Evolutionary conservation across 2,329 filamentous ascomycete species (phyloP).

Genomic region (Bretziella fagacearum): DNA sequence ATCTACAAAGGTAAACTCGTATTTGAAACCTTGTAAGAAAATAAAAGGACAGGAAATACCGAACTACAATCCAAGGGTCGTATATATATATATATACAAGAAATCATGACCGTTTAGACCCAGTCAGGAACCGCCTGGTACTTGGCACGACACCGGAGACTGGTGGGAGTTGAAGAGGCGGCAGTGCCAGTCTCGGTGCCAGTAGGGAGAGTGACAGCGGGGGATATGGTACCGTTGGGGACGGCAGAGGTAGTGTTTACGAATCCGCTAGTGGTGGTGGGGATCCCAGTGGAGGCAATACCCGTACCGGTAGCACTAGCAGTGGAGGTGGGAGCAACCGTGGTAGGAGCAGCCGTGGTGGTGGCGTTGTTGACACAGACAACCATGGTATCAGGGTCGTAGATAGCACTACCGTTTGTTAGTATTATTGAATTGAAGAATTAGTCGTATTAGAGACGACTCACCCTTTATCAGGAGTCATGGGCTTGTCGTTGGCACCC

Average conservation of each 20-base stretch:
- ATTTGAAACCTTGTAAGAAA: too few relatives aligned
- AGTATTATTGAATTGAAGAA: neutral
- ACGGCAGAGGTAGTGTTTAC: neutral
- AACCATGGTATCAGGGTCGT: conserved; percentile 3
- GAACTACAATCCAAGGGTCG: too few relatives aligned
- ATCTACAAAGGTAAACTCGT: too few relatives aligned
- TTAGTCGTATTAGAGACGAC: neutral
- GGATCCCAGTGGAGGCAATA: neutral
- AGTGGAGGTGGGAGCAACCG: neutral
- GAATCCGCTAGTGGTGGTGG: too few relatives aligned
- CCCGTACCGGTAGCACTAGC: neutral
- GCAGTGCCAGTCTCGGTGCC: neutral
- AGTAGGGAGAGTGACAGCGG: neutral
- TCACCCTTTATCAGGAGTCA: conserved; percentile 10
- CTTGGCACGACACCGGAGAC: neutral
- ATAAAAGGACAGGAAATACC: too few relatives aligned
- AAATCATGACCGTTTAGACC: neutral
- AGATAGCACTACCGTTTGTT: conserved; percentile 5
- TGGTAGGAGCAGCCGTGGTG: neutral
- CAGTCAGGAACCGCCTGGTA: neutral
- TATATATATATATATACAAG: too few relatives aligned
- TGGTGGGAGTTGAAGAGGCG: neutral
- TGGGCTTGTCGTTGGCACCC: conserved; percentile 18
- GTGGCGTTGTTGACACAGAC: conserved; percentile 3
- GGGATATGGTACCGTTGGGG: neutral